Base-by-base conservation (phyloP, 768 basidiomycete genomes). In the Boletales sp. region DNA sequence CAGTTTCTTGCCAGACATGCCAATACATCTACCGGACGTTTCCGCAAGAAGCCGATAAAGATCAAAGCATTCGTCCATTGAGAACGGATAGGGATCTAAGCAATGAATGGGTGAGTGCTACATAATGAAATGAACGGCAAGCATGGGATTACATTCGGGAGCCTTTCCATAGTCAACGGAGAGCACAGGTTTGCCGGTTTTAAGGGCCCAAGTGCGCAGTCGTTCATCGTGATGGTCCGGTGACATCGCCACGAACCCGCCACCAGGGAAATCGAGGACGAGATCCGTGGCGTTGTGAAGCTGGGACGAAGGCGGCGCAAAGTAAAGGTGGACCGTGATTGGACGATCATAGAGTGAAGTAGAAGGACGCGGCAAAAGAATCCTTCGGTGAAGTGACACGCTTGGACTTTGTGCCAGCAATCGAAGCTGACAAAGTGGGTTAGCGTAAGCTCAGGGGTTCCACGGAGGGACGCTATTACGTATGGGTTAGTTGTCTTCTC, bases 221-320 rank as follows among this genome's bases (percentile, higher is more conserved):
- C 97, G 80, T 64, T 98, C 95, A 69, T 97, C 95, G 57, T 99
- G 97, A 68, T 97, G 94, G 60, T 91, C 87, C 2, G 97, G 97
- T 6, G 79, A 81, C 94, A 98, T 97, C 19, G 92, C 89, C 43
- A 98, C 86, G 67, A 97, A 99, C 0, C 97, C 97, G 7, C 97
- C 97, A 5, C 97, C 97, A 13, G 97, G 95, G 49, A 90, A 84
- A 63, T 98, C 97, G 24, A 97, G 73, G 35, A 97, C 85, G 19
- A 98, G 73, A 59, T 98, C 91, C 10, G 82, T 87, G 13, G 82
- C 72, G 39, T 77, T 72, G 24, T 75, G 74, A 35, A 95, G 74
- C 52, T 87, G 80, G 21, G 70, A 69, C 51, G 83, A 82, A 9
- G 82, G 77, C 4, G 81, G 83, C 37, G 83, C 75, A 71, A 90